These are phyloP conservation scores for Sclerotiophoma versabilis DNA, from an alignment of 2,329 filamentous ascomycete genomes.

Conservation along the genomic window DNA sequence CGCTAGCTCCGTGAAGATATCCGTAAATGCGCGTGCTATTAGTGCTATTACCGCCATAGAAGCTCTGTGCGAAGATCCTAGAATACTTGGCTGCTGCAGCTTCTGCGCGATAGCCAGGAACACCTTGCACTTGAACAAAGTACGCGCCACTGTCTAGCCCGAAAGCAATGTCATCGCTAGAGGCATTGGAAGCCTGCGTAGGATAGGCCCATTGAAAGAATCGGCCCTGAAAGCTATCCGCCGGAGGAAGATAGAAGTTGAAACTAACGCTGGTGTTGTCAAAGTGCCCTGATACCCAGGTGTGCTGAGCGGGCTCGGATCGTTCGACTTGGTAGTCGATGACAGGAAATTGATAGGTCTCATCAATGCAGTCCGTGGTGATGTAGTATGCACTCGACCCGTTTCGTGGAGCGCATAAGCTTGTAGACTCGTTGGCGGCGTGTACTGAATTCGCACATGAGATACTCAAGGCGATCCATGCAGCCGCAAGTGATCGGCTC, in stretches of 20 bases:
- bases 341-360: background rate
- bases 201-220: background rate
- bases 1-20: background rate
- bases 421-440: too few species aligned
- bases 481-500: too few species aligned
- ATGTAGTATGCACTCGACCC: background rate
- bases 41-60: background rate
- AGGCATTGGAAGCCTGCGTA: background rate
- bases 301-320: background rate
- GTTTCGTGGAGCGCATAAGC: too few species aligned
- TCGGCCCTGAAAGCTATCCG: background rate
- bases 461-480: too few species aligned
- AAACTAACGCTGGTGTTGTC: background rate
- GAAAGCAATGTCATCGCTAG: background rate
- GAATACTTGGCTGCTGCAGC: background rate
- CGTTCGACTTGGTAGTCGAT: background rate
- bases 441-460: too few species aligned
- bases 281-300: background rate
- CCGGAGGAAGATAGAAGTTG: background rate
- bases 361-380: background rate
- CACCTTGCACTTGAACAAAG: background rate
- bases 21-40: background rate
- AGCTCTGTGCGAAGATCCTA: background rate
- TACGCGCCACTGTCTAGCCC: background rate
- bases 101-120: background rate